Evolutionary conservation across 768 basidiomycete genomes (phyloP).

Genomic region (Xerocomus potaroensis): DNA sequence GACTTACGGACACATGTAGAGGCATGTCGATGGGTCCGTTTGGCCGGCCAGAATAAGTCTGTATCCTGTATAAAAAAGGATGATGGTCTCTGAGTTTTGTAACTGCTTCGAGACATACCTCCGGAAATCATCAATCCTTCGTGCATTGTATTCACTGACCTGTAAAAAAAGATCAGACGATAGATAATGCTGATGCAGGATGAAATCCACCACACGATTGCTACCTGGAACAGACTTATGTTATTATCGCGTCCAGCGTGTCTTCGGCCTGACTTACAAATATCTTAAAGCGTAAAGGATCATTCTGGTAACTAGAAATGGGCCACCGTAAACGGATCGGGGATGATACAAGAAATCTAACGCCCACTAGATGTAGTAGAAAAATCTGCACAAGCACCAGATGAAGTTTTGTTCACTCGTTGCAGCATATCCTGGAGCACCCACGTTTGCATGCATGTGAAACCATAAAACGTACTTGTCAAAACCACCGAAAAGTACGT

Average conservation of each 20-base stretch:
- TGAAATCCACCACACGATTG: neutral
- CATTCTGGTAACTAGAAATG: neutral
- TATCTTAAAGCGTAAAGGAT: neutral
- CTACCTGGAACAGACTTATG: neutral
- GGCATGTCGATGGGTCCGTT: too few relatives aligned
- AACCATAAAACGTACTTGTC: neutral
- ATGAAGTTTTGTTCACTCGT: too few relatives aligned
- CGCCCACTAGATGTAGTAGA: neutral
- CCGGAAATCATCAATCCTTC: neutral
- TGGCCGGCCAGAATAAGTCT: neutral
- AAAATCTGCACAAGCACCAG: neutral
- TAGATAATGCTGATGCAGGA: neutral
- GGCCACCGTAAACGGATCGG: too few relatives aligned
- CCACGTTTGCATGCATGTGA: slow-evolving; percentile 2
- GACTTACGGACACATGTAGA: too few relatives aligned
- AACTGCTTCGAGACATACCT: neutral
- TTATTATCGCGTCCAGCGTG: too few relatives aligned
- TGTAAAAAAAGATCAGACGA: neutral
- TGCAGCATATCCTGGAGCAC: neutral
- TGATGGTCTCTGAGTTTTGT: neutral
- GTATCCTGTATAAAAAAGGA: neutral
- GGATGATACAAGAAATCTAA: neutral
- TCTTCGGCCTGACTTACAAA: neutral
- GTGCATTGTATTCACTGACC: neutral
- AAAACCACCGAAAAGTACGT: neutral